Conservation (phyloP, 2,329 filamentous ascomycete genomes). For the Colletotrichum liaoningense region DNA sequence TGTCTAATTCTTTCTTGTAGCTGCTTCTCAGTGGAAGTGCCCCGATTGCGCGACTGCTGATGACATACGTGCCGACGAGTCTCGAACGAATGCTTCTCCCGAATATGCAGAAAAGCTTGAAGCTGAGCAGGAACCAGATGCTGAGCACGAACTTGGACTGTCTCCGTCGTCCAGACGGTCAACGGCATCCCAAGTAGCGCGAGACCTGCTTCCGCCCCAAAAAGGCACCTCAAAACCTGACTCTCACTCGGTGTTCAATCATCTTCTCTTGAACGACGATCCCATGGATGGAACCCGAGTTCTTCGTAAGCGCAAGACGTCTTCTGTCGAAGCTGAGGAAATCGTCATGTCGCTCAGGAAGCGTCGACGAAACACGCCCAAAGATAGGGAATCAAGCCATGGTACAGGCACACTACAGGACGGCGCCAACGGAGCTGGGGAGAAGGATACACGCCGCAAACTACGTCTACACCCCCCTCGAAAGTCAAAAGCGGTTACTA, state of each 20-base stretch:
- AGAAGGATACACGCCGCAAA: slow-evolving; percentile 63
- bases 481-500: slow-evolving; percentile 51
- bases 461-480: slow-evolving; percentile 64
- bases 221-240: slow-evolving; percentile 73
- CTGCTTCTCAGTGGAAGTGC: slow-evolving; percentile 61
- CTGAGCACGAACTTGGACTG: slow-evolving; percentile 23
- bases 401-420: slow-evolving; percentile 48
- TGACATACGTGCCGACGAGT: neutral
- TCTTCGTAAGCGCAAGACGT: slow-evolving; percentile 86
- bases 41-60: slow-evolving; percentile 53
- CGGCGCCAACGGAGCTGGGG: slow-evolving; percentile 42
- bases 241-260: slow-evolving; percentile 83
- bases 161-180: slow-evolving; percentile 61
- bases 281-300: slow-evolving; percentile 81
- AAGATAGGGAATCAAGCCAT: slow-evolving; percentile 51
- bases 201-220: slow-evolving; percentile 78
- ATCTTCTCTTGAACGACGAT: slow-evolving; percentile 77
- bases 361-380: slow-evolving; percentile 60
- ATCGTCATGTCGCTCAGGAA: slow-evolving; percentile 63
- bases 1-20: slow-evolving; percentile 42
- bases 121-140: neutral
- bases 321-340: slow-evolving; percentile 73
- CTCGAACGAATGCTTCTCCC: neutral
- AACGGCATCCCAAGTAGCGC: slow-evolving; percentile 74
- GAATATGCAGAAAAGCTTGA: neutral